Percentiles rank a stretch among this genome's conserved stretches.
Conservation (phyloP, 257 asterid species). For the Nicotiana tabacum region DNA sequence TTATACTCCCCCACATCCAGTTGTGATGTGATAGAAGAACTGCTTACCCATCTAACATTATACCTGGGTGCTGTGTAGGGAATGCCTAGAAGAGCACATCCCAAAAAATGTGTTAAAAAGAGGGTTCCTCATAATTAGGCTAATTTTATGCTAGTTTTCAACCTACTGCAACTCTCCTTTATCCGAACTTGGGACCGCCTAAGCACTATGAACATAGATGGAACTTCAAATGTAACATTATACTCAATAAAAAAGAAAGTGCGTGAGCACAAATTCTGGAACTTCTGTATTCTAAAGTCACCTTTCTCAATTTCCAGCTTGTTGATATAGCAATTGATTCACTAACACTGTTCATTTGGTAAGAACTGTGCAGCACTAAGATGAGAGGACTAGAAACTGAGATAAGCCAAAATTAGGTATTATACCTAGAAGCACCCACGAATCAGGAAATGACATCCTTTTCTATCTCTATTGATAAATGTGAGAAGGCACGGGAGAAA, state of each 20-base stretch:
- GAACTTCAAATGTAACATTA: neutral
- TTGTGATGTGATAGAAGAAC: neutral
- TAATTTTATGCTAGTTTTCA: neutral
- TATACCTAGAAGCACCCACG: neutral
- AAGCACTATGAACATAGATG: neutral
- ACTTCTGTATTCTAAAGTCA: neutral
- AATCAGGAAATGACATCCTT: neutral
- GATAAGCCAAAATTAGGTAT: neutral
- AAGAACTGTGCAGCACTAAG: neutral
- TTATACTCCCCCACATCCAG: neutral
- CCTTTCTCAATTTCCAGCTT: neutral
- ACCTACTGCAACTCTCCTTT: neutral
- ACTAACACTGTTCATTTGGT: neutral
- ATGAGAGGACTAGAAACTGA: neutral
- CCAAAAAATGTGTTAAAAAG: neutral
- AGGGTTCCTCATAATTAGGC: neutral
- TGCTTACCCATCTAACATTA: neutral
- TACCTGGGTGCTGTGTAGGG: neutral
- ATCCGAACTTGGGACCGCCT: neutral
- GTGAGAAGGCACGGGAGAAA: too few species aligned
- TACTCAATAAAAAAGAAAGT: neutral
- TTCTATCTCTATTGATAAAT: neutral
- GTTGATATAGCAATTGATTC: neutral
- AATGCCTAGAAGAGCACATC: neutral
- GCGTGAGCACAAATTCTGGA: neutral